These are phyloP conservation scores for Globisporangium echinulatum DNA, from an alignment of 352 stramenopile genomes.

Conservation along the genomic window DNA sequence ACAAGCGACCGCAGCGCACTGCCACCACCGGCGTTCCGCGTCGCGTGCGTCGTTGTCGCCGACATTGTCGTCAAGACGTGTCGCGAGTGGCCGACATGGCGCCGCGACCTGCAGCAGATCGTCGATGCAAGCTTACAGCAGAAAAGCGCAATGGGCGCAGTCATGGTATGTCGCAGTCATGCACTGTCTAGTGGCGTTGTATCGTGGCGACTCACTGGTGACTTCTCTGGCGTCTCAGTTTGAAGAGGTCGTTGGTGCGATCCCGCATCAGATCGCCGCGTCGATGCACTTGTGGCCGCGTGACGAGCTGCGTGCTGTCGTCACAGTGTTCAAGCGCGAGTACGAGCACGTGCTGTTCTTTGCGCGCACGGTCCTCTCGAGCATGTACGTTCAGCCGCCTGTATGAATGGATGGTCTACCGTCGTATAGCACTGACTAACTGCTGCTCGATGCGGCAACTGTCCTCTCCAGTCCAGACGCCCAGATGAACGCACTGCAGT, in stretches of 20 bases:
- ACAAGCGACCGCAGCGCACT: constrained; percentile 12
- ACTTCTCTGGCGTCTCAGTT: constrained; percentile 15
- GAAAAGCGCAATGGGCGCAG: constrained; percentile 22
- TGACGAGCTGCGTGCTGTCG: constrained; percentile 19
- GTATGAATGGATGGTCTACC: no score
- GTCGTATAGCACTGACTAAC: no score
- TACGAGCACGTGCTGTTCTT: constrained; percentile 30
- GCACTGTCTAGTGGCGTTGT: no score
- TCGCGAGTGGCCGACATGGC: constrained; percentile 37
- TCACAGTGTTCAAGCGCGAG: constrained; percentile 33
- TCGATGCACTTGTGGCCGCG: constrained; percentile 19
- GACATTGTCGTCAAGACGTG: constrained; percentile 44
- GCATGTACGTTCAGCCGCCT: constrained; percentile 22
- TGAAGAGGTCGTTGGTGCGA: constrained; percentile 38
- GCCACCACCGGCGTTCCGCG: constrained; percentile 22
- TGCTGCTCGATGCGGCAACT: not conserved
- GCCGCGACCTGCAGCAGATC: constrained; percentile 37
- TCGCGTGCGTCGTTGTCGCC: constrained; percentile 41
- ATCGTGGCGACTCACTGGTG: no score
- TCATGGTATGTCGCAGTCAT: constrained; percentile 20
- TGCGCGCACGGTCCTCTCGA: constrained; percentile 34
- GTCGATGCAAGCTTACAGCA: constrained; percentile 29
- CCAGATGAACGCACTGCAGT: constrained; percentile 37
- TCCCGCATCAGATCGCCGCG: constrained; percentile 36
- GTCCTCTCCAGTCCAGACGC: constrained; percentile 23